Conservation (phyloP, 345 rosid genomes). For the Triadica sebifera region DNA sequence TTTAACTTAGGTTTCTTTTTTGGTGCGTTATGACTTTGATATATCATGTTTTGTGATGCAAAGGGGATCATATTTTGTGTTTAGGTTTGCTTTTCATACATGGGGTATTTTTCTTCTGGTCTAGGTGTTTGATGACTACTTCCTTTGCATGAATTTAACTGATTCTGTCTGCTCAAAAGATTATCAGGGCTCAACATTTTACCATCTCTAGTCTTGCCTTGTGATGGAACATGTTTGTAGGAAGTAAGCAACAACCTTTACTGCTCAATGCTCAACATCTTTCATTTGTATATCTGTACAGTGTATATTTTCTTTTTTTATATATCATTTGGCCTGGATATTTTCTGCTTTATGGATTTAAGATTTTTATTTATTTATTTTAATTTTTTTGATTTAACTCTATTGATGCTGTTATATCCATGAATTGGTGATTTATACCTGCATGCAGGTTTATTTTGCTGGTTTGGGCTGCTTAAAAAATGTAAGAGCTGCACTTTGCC, state of each 20-base stretch:
- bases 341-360: background rate
- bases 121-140: slow-evolving; percentile 3
- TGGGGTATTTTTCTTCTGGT: slow-evolving; percentile 14
- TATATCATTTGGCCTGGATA: background rate
- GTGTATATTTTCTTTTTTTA: background rate
- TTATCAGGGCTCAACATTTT: slow-evolving; percentile 9
- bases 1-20: background rate
- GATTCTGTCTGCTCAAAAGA: slow-evolving; percentile 21
- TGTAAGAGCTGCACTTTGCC: slow-evolving; percentile 90
- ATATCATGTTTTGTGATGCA: background rate
- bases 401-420: slow-evolving; percentile 11
- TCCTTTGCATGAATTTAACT: slow-evolving; percentile 9
- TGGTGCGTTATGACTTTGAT: background rate
- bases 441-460: slow-evolving; percentile 98
- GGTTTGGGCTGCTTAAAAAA: slow-evolving; percentile 94
- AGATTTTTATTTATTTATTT: background rate
- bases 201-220: slow-evolving; percentile 15
- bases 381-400: background rate
- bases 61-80: background rate
- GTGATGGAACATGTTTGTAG: slow-evolving; percentile 23
- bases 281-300: background rate
- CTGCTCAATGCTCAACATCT: background rate
- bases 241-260: slow-evolving; percentile 28
- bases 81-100: background rate
- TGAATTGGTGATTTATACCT: slow-evolving; percentile 22